These are phyloP conservation scores for Halophytophthora batemanensis DNA, from an alignment of 352 stramenopile species.

Conservation along the genomic window DNA sequence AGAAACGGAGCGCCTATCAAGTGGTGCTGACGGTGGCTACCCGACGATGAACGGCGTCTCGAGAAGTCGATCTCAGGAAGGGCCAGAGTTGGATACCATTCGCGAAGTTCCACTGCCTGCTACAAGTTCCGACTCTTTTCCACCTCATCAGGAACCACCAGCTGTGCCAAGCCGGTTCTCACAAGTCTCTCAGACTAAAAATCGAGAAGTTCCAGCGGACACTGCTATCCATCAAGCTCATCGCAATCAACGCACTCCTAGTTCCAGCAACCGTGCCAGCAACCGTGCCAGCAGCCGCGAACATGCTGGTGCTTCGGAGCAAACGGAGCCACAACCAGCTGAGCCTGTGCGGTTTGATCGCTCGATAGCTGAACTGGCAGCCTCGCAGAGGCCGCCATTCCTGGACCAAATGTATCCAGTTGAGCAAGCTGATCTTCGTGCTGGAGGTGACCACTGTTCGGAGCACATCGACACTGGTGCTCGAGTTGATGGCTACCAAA, in stretches of 20 bases:
- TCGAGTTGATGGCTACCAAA: slow-evolving; percentile 1
- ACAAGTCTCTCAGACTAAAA: background rate
- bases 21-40: slow-evolving; percentile 8
- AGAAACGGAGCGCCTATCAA: slow-evolving; percentile 17
- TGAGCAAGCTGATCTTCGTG: slow-evolving; percentile 2
- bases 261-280: too few relatives aligned
- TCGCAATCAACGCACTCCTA: too few relatives aligned
- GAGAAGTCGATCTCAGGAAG: slow-evolving; percentile 27
- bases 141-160: slow-evolving; percentile 11
- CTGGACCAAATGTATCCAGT: slow-evolving; percentile 8
- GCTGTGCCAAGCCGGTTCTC: background rate
- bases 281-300: background rate
- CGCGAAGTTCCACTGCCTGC: slow-evolving; percentile 20
- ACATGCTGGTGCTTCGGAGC: slow-evolving; percentile 6
- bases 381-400: slow-evolving; percentile 16
- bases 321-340: slow-evolving; percentile 4
- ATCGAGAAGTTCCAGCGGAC: too few relatives aligned
- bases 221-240: too few relatives aligned
- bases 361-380: slow-evolving; percentile 17
- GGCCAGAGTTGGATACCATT: slow-evolving; percentile 36
- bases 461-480: background rate
- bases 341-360: slow-evolving; percentile 13
- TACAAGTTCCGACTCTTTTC: slow-evolving; percentile 12
- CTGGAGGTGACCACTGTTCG: slow-evolving; percentile 1
- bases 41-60: slow-evolving; percentile 10